Evolutionary conservation across 805 yeast species (phyloP), one percentile per base, ranked within the genome.

Genomic region (Komagataella populi): DNA sequence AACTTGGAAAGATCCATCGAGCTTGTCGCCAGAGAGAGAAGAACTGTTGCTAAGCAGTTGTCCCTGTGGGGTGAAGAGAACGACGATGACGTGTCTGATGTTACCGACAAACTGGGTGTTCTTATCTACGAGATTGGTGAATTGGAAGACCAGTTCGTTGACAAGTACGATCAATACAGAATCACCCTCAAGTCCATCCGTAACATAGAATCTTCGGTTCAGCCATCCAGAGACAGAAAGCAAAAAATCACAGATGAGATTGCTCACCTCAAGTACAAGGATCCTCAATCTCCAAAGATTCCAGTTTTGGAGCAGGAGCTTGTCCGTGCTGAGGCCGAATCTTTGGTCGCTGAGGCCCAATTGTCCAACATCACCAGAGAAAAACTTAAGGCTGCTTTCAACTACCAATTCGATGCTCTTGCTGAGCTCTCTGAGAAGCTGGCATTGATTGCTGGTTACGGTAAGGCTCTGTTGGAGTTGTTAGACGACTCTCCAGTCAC

Each of bases 311-410:
- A 91, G 78, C 98, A 93, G 76, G 98, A 93, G 74, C 80, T 93
- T 68, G 98, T 93, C 59, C 84, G 99, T 72, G 97, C 98, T 50
- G 99, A 91, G 77, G 98, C 98, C 59, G 98, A 93, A 75, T 88
- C 96, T 50, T 81, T 91, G 62, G 99, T 91, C 63, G 99, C 99
- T 54, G 99, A 91, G 77, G 98, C 98, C 54, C 99, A 91, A 77
- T 81, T 91, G 67, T 87, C 96, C 56, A 91, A 91, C 76, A 91
- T 93, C 72, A 91, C 98, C 62, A 87, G 99, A 72, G 97, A 90
- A 74, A 90, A 90, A 77, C 78, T 91, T 68, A 93, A 93, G 84
- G 93, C 96, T 59, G 95, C 97, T 51, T 93, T 87, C 79, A 83
- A 86, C 76, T 90, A 91, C 74, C 96, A 91, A 73, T 91, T 91